These are phyloP conservation scores for Ophiostoma fasciatum DNA, from an alignment of 2,329 filamentous ascomycete genomes.

Conservation along the genomic window DNA sequence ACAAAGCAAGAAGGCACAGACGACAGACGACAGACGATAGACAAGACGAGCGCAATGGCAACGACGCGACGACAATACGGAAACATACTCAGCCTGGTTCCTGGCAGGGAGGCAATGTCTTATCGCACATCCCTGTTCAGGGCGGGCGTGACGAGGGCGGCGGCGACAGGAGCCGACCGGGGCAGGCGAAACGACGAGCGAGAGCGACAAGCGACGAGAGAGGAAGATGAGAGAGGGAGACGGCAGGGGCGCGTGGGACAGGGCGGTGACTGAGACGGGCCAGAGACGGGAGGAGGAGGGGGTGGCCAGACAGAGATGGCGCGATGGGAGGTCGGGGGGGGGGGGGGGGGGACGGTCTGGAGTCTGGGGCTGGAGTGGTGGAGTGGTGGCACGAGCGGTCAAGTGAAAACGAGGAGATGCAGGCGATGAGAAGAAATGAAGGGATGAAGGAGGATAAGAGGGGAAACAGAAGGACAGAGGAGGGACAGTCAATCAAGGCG, in stretches of 20 bases:
- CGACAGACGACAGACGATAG: neutral
- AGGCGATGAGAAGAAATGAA: conserved; percentile 1
- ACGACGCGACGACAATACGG: too few species aligned
- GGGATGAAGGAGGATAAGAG: neutral
- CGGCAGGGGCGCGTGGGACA: too few species aligned
- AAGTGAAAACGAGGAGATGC: neutral
- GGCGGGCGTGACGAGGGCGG: neutral
- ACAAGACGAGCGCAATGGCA: neutral
- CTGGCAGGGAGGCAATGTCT: neutral
- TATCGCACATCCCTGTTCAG: conserved; percentile 7
- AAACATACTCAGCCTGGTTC: conserved; percentile 7
- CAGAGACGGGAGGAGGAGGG: too few species aligned
- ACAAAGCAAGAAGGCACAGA: too few species aligned
- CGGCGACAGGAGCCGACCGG: too few species aligned
- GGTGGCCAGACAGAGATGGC: neutral
- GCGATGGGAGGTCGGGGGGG: too few species aligned
- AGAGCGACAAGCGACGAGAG: too few species aligned
- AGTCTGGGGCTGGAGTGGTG: too few species aligned
- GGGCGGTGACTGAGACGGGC: too few species aligned
- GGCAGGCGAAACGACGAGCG: too few species aligned
- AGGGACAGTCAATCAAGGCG: neutral
- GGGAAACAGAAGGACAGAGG: neutral
- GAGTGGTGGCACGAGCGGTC: conserved; percentile 2
- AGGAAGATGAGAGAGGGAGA: neutral
- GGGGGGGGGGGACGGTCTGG: too few species aligned